Base-by-base conservation (phyloP, 805 yeast species). In the Middelhovenomyces tepae region DNA sequence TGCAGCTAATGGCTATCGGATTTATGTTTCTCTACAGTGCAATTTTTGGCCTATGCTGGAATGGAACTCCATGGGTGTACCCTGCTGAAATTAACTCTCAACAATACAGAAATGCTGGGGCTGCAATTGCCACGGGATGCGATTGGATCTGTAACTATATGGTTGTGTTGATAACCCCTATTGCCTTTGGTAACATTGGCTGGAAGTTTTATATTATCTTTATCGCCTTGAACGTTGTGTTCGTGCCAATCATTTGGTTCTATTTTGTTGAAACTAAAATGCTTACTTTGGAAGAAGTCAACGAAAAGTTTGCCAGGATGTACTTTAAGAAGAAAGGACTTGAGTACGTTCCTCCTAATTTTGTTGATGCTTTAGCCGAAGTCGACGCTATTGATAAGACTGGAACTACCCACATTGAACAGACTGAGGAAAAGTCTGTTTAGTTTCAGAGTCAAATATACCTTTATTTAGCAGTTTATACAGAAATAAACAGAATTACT, bases 21-120 rank as follows among this genome's bases (percentile, higher is more conserved):
- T 36, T 36, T 25, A 36, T 36, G 40, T 36, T 39, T 27, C 31
- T 33, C 28, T 39, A 32, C 20, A 22, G 29, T 22, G 34, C 40
- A 4, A 15, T 68, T 53, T 73, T 75, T 48, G 80, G 72, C 26
- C 53, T 69, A 40, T 60, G 76, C n/a, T 63, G 67, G 39, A 62
- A 75, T 30, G 70, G 74, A 13, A 60, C 73, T 23, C 73, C 81
- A 27, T 75, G 81, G 81, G 60, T 74, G 37, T 69, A 71, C 38
- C 78, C 81, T 13, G 75, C 81, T 22, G 83, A 77, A 56, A 65
- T 76, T 41, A 67, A 71, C 47, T 69, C n/a, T n/a, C n/a, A n/a
- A n/a, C n/a, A n/a, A n/a, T n/a, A n/a, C n/a, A n/a, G n/a, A n/a
- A n/a, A n/a, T n/a, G n/a, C n/a, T n/a, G n/a, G n/a, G n/a, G n/a